Conservation (phyloP, 805 yeast species). For the Teunomyces stri region DNA sequence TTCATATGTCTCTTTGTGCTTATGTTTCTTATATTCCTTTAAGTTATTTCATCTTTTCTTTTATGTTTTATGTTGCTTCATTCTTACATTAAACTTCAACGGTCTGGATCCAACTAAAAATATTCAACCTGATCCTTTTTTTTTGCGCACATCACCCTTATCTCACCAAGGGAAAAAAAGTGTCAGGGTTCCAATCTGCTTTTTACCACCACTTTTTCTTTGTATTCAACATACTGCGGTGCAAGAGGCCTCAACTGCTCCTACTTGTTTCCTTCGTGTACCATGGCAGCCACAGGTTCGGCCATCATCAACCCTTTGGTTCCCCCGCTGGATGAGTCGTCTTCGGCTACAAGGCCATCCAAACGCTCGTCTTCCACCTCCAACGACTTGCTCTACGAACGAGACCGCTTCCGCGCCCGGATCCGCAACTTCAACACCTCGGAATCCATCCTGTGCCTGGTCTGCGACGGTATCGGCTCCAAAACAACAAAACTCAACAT, state of each 20-base stretch:
- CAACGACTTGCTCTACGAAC: constrained; percentile 37
- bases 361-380: constrained; percentile 41
- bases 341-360: constrained; percentile 11
- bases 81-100: neutral
- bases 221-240: neutral
- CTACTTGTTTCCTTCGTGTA: neutral
- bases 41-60: no score
- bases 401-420: constrained; percentile 42
- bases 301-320: neutral
- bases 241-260: neutral
- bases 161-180: neutral
- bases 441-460: constrained; percentile 22
- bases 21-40: no score
- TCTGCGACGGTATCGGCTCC: constrained; percentile 33
- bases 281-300: neutral
- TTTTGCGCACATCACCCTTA: neutral
- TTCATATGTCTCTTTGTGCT: no score
- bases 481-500: constrained; percentile 38
- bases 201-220: neutral
- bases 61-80: no score
- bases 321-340: neutral
- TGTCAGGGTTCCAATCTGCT: neutral
- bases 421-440: constrained; percentile 29
- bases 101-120: neutral
- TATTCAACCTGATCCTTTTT: neutral